These are phyloP conservation scores for Conidiobolus incongruus DNA, from an alignment of 371 early-diverging fungal genomes.

Conservation along the genomic window DNA sequence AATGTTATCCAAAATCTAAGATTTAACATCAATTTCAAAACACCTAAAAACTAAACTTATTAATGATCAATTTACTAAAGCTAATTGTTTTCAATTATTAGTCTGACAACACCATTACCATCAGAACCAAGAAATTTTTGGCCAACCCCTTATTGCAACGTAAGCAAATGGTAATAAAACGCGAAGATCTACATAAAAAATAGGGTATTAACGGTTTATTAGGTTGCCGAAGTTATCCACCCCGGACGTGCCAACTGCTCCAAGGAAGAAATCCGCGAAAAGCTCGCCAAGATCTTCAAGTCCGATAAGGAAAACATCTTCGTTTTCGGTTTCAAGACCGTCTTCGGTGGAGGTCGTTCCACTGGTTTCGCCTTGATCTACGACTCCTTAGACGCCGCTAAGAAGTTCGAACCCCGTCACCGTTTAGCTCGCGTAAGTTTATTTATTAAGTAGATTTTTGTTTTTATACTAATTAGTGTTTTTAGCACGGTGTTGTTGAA, in stretches of 20 bases:
- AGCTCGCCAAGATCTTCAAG: slow-evolving; percentile 94
- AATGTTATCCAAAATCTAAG: no score
- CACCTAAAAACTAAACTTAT: no score
- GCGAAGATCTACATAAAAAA: not conserved
- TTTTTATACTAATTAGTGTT: not conserved
- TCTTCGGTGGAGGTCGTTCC: slow-evolving; percentile 95
- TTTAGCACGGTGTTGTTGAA: slow-evolving; percentile 51
- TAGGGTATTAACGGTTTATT: not conserved
- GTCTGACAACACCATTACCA: slow-evolving; percentile 70
- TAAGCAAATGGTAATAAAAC: slow-evolving; percentile 77
- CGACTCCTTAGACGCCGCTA: slow-evolving; percentile 82
- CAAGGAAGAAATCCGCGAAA: slow-evolving; percentile 83
- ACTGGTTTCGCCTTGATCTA: slow-evolving; percentile 96
- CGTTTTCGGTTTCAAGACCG: slow-evolving; percentile 88
- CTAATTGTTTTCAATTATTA: slow-evolving; percentile 10
- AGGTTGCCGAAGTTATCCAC: slow-evolving; percentile 85
- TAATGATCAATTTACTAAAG: no score
- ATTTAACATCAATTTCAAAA: no score
- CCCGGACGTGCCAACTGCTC: slow-evolving; percentile 80
- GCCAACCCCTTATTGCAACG: slow-evolving; percentile 95
- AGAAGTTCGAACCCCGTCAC: slow-evolving; percentile 98
- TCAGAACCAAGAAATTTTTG: slow-evolving; percentile 96
- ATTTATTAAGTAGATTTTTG: not conserved
- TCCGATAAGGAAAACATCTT: slow-evolving; percentile 72
- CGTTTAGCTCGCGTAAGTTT: slow-evolving; percentile 54